Conservation (phyloP, 225 moss, liverwort and hornwort genomes). For the Marchantia paleacea region DNA sequence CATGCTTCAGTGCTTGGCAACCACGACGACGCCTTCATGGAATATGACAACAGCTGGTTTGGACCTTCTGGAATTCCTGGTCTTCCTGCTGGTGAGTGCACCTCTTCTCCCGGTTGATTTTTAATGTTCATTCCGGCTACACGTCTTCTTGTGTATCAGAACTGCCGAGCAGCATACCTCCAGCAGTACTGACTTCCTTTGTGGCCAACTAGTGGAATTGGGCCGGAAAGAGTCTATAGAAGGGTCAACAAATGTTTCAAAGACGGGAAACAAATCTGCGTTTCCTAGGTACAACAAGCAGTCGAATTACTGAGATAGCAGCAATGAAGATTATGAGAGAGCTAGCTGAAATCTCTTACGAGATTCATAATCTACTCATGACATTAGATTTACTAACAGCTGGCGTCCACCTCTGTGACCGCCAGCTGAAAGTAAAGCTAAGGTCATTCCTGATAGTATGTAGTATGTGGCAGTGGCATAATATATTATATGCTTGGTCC, state of each 20-base stretch:
- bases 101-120: not conserved
- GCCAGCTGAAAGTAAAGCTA: no score
- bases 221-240: not conserved
- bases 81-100: slow-evolving; percentile 9
- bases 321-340: no score
- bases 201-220: not conserved
- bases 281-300: no score
- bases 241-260: not conserved
- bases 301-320: no score
- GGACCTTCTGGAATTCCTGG: slow-evolving; percentile 55
- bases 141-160: not conserved
- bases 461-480: no score
- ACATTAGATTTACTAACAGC: no score
- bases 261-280: no score
- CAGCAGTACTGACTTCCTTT: not conserved
- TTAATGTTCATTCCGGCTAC: not conserved
- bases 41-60: slow-evolving; percentile 55
- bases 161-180: not conserved
- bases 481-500: no score
- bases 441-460: no score
- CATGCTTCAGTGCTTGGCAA: slow-evolving; percentile 77
- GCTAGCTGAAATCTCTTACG: no score
- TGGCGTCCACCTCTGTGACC: no score
- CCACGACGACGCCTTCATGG: slow-evolving; percentile 72
- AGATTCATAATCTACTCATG: no score